These are phyloP conservation scores for Marasmius tenuissimus DNA, from an alignment of 1,284 basidiomycete genomes.

Conservation along the genomic window DNA sequence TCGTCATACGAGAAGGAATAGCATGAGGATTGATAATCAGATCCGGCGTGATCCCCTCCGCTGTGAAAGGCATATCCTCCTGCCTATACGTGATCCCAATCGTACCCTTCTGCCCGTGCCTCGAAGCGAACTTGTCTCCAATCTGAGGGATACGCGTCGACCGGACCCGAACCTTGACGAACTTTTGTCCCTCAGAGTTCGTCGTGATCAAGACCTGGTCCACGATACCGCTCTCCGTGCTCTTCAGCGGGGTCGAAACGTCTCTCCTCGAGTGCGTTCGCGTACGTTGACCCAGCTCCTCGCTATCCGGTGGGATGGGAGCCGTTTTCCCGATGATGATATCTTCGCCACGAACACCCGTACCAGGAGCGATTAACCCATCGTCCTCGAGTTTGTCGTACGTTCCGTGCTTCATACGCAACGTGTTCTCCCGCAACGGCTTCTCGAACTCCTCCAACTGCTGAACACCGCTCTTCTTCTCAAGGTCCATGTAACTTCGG, in stretches of 20 bases:
- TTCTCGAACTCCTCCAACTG: slow-evolving; percentile 99
- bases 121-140: no score
- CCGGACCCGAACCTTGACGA: slow-evolving; percentile 96
- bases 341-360: slow-evolving; percentile 94
- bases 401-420: slow-evolving; percentile 97
- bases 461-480: slow-evolving; percentile 95
- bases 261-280: slow-evolving; percentile 90
- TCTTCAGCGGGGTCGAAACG: slow-evolving; percentile 96
- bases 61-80: no score
- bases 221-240: slow-evolving; percentile 96
- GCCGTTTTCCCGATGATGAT: slow-evolving; percentile 99
- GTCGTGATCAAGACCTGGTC: slow-evolving; percentile 98
- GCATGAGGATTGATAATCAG: no score
- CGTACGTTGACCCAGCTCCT: slow-evolving; percentile 94
- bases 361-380: slow-evolving; percentile 94
- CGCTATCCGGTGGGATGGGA: slow-evolving; percentile 93
- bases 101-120: no score
- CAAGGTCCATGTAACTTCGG: slow-evolving; percentile 96
- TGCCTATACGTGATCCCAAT: no score
- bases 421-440: slow-evolving; percentile 89
- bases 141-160: slow-evolving; percentile 95
- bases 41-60: no score
- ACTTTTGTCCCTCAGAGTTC: slow-evolving; percentile 94
- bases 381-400: slow-evolving; percentile 99
- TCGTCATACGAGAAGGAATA: no score